Evolutionary conservation across 2,329 filamentous ascomycete species (phyloP).

Genomic region (Fonsecaea monophora): DNA sequence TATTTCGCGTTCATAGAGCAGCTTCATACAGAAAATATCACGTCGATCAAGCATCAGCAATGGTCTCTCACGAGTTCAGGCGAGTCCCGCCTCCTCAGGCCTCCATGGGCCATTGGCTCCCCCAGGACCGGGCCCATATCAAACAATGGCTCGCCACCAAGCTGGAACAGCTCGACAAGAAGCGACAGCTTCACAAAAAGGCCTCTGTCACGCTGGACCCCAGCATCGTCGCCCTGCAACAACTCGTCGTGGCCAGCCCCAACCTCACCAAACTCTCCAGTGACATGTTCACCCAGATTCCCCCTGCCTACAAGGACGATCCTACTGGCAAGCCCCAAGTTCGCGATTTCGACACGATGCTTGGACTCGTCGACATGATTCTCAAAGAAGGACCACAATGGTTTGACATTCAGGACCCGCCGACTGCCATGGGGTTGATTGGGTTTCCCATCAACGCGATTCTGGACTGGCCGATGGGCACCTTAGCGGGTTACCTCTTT

Average conservation of each 20-base stretch:
- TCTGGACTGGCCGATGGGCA: slow-evolving; percentile 66
- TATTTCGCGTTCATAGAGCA: not conserved
- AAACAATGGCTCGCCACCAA: slow-evolving; percentile 1
- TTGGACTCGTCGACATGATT: slow-evolving; percentile 67
- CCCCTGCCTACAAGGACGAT: slow-evolving; percentile 64
- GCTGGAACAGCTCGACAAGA: slow-evolving; percentile 1
- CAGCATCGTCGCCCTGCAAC: slow-evolving; percentile 70
- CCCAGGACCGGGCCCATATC: slow-evolving; percentile 1
- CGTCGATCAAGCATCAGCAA: not conserved
- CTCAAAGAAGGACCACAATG: slow-evolving; percentile 51
- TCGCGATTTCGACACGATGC: slow-evolving; percentile 70
- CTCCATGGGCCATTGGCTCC: not conserved
- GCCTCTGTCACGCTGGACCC: slow-evolving; percentile 44
- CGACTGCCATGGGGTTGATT: slow-evolving; percentile 50
- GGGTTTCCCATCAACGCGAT: slow-evolving; percentile 65
- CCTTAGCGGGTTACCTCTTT: slow-evolving; percentile 59
- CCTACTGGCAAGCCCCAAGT: slow-evolving; percentile 64
- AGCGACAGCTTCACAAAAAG: slow-evolving; percentile 1
- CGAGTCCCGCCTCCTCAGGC: not conserved
- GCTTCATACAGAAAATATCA: not conserved
- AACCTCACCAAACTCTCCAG: slow-evolving; percentile 46
- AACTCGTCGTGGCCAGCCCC: slow-evolving; percentile 74
- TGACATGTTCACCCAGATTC: slow-evolving; percentile 14
- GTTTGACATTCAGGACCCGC: slow-evolving; percentile 46
- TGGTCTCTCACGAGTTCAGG: not conserved